Conservation (phyloP, 2,329 filamentous ascomycete species). For the Aspergillus ustus region DNA sequence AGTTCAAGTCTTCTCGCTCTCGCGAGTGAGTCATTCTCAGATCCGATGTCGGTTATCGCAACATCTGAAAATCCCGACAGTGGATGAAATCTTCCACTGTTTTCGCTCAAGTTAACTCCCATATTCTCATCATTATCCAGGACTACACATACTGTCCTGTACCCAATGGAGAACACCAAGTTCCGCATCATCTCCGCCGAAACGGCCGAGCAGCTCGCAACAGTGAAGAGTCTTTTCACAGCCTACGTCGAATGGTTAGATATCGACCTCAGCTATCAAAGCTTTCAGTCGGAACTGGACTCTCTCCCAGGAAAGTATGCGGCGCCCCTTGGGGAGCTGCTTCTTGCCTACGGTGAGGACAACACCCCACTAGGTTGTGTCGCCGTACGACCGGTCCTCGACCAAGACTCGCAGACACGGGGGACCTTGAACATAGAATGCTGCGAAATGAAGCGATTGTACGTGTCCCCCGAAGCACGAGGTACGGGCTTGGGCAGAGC, state of each 20-base stretch:
- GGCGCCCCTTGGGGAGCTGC: conserved; percentile 48
- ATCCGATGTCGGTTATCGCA: background rate
- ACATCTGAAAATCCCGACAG: background rate
- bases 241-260: conserved; percentile 51
- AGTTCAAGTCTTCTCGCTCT: background rate
- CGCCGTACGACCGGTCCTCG: conserved; percentile 45
- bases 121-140: background rate
- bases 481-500: conserved; percentile 55
- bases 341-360: conserved; percentile 49
- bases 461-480: conserved; percentile 53
- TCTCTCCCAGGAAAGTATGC: conserved; percentile 61
- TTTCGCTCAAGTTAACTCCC: no score
- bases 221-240: conserved; percentile 49
- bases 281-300: conserved; percentile 58
- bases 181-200: conserved; percentile 41
- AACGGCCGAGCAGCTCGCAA: conserved; percentile 48
- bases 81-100: background rate
- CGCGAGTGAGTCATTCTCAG: background rate
- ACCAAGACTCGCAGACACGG: background rate
- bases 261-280: conserved; percentile 62
- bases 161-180: background rate
- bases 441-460: conserved; percentile 65
- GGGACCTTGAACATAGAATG: conserved; percentile 27
- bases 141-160: background rate
- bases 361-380: conserved; percentile 53